A percentile compares a stretch with the other conserved stretches of the same genome.
Evolutionary conservation across 2,329 filamentous ascomycete genomes (phyloP).

Genomic region (Xylaria polymorpha): DNA sequence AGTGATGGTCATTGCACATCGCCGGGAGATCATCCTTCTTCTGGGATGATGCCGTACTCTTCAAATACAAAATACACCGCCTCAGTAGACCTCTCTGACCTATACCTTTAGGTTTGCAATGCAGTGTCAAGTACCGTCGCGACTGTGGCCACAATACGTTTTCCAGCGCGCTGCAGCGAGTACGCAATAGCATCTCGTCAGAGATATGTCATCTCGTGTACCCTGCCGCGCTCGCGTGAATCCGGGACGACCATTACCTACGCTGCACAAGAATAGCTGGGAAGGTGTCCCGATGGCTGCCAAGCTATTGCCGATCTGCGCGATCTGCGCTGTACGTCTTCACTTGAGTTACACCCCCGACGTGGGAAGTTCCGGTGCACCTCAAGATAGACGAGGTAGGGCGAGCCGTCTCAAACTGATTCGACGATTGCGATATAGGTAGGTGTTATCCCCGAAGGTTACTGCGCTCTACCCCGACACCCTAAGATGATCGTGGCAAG

Average conservation of each 20-base stretch:
- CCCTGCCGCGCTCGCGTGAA: constrained; percentile 5
- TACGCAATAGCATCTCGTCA: constrained; percentile 14
- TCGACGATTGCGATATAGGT: constrained; percentile 1
- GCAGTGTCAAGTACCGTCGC: constrained; percentile 14
- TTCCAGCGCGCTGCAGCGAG: neutral
- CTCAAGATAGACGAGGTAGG: constrained; percentile 25
- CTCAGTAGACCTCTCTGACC: constrained; percentile 2
- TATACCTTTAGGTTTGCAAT: constrained; percentile 9
- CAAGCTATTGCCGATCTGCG: constrained; percentile 30
- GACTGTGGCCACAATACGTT: neutral
- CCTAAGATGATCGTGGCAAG: constrained; percentile 4
- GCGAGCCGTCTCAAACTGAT: constrained; percentile 5
- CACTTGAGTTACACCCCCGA: constrained; percentile 22
- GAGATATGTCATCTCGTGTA: constrained; percentile 21
- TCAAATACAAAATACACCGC: neutral
- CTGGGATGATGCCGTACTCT: constrained; percentile 3
- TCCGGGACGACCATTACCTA: neutral
- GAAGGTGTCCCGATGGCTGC: constrained; percentile 16
- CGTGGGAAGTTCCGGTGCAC: constrained; percentile 25
- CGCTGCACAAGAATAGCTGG: constrained; percentile 10
- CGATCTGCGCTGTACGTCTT: constrained; percentile 26
- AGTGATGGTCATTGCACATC: constrained; percentile 30
- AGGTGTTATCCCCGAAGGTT: constrained; percentile 10
- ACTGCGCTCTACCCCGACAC: constrained; percentile 9
- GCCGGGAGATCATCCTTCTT: constrained; percentile 26